These are phyloP conservation scores for Blepharisma japonicum DNA, from an alignment of 73 alveolate genomes.

Conservation along the genomic window DNA sequence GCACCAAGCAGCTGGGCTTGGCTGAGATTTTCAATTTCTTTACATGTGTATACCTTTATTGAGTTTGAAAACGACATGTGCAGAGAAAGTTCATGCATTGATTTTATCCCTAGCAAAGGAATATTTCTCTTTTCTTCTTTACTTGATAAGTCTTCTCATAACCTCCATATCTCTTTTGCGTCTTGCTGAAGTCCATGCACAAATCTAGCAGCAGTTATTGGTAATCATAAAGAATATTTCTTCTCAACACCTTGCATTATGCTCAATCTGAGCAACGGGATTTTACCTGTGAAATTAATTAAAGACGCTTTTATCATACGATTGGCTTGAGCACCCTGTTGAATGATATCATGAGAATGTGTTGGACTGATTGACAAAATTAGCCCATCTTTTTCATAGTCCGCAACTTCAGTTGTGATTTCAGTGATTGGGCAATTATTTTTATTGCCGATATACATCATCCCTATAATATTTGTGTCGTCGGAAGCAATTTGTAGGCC, in stretches of 20 bases:
- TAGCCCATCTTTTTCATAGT: not conserved
- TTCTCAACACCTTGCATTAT: too few relatives aligned
- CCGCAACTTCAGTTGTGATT: not conserved
- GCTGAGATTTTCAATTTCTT: too few relatives aligned
- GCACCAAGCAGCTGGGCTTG: too few relatives aligned
- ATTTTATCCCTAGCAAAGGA: too few relatives aligned
- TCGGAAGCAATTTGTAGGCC: not conserved
- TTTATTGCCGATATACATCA: not conserved
- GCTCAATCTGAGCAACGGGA: too few relatives aligned
- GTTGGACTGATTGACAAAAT: not conserved
- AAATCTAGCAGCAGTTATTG: conserved; percentile 1
- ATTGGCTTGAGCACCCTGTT: too few relatives aligned
- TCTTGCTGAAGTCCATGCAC: not conserved
- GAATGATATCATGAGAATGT: too few relatives aligned
- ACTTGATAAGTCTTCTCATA: not conserved
- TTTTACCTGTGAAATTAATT: too few relatives aligned
- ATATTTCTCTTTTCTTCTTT: not conserved
- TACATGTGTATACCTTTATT: too few relatives aligned
- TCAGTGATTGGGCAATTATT: not conserved
- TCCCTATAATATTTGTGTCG: not conserved
- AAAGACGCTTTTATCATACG: too few relatives aligned
- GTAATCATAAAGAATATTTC: not conserved
- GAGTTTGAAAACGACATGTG: too few relatives aligned
- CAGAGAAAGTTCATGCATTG: too few relatives aligned
- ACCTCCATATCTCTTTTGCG: not conserved